These are phyloP conservation scores for Fistulina hepatica DNA, from an alignment of 1,284 basidiomycete genomes.

Conservation along the genomic window DNA sequence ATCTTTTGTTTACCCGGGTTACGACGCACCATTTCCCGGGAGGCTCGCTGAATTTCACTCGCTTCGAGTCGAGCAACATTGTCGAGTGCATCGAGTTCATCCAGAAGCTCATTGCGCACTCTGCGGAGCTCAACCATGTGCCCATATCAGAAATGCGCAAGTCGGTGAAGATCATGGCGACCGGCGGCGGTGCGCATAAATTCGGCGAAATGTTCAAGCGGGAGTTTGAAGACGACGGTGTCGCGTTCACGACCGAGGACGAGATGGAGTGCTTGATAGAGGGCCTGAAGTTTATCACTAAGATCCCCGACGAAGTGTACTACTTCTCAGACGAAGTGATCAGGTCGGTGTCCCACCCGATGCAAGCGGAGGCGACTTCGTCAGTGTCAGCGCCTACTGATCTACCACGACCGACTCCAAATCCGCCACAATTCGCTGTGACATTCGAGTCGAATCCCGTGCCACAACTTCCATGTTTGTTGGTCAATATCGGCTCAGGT, in stretches of 20 bases:
- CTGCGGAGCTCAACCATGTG: slow-evolving; percentile 83
- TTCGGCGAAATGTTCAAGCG: slow-evolving; percentile 79
- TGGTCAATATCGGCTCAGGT: slow-evolving; percentile 98
- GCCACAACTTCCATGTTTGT: slow-evolving; percentile 88
- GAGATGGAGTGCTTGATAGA: slow-evolving; percentile 99
- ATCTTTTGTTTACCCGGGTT: slow-evolving; percentile 24
- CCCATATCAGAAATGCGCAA: slow-evolving; percentile 84
- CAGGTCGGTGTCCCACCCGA: slow-evolving; percentile 69
- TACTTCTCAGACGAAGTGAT: slow-evolving; percentile 98
- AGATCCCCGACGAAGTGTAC: slow-evolving; percentile 97
- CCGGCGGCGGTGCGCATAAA: slow-evolving; percentile 93
- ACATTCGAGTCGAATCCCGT: slow-evolving; percentile 73
- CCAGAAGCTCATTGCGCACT: slow-evolving; percentile 76
- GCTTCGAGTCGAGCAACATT: slow-evolving; percentile 92
- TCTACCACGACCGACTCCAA: slow-evolving; percentile 83
- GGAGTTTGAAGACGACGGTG: slow-evolving; percentile 67
- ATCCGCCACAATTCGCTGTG: slow-evolving; percentile 85
- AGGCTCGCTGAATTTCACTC: slow-evolving; percentile 94
- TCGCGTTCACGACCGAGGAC: slow-evolving; percentile 86
- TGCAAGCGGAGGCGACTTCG: slow-evolving; percentile 11
- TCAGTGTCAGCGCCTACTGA: slow-evolving; percentile 17
- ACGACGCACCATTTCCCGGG: slow-evolving; percentile 83
- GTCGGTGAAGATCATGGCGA: slow-evolving; percentile 95
- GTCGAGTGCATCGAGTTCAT: slow-evolving; percentile 84
- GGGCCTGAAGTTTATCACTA: slow-evolving; percentile 92